phyloP scores from a whole-genome alignment of 495 filamentous ascomycete genomes.

The Hyaloscypha variabilis region DNA sequence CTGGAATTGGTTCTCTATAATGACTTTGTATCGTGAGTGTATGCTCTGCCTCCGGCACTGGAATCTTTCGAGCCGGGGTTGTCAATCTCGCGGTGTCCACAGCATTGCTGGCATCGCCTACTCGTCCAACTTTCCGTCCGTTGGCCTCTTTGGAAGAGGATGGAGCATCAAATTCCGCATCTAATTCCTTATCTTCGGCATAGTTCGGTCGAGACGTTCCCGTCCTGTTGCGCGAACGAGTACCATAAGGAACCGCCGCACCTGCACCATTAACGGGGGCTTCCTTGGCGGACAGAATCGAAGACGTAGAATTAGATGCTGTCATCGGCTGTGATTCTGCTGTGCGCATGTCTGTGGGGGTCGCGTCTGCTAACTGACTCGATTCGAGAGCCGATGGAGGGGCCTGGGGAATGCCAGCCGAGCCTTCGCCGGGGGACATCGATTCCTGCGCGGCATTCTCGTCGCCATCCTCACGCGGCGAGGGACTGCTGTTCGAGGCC shows the following conservation, averaged over 20 bases:
- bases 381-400: constrained; percentile 10
- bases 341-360: constrained; percentile 32
- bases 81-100: constrained; percentile 21
- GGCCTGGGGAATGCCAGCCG: constrained; percentile 6
- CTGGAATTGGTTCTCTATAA: constrained; percentile 60
- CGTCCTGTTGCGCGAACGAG: constrained; percentile 88
- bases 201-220: constrained; percentile 86
- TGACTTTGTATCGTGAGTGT: constrained; percentile 30
- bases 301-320: constrained; percentile 43
- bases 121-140: constrained; percentile 23
- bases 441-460: constrained; percentile 10
- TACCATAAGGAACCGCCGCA: constrained; percentile 80
- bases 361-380: constrained; percentile 26
- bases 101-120: constrained; percentile 15
- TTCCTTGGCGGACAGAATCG: constrained; percentile 35
- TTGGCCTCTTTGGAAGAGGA: constrained; percentile 23
- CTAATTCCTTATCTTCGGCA: constrained; percentile 92
- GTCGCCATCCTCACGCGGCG: constrained; percentile 17
- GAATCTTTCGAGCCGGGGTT: constrained; percentile 25
- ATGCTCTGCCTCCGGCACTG: constrained; percentile 48
- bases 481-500: constrained; percentile 14
- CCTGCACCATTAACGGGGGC: constrained; percentile 34
- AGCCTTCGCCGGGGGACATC: constrained; percentile 13
- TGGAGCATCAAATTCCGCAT: constrained; percentile 66
- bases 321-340: constrained; percentile 44